A percentile compares a stretch with the other conserved stretches of the same genome.
Conservation (phyloP, 108 stramenopile genomes). For the Bacterosira constricta region DNA sequence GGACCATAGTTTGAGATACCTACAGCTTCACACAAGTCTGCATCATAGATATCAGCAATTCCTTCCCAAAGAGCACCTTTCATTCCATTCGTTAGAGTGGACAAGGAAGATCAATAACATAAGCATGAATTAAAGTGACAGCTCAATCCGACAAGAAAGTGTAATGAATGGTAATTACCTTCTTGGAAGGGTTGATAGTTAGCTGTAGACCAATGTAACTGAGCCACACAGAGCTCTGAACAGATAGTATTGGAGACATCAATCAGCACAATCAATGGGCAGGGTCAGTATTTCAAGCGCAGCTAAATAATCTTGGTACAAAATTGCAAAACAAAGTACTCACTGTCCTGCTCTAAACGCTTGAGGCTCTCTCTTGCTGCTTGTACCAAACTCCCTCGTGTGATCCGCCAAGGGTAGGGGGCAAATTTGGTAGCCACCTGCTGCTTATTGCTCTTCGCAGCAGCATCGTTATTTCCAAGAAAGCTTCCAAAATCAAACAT, state of each 20-base stretch:
- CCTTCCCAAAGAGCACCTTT: conserved; percentile 80
- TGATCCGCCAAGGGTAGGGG: conserved; percentile 88
- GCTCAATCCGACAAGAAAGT: not conserved
- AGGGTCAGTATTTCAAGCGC: not conserved
- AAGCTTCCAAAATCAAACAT: conserved; percentile 34
- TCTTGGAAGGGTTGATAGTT: conserved; percentile 87
- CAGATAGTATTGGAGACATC: not conserved
- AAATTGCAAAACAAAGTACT: not conserved
- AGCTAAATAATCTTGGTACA: not conserved
- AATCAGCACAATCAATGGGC: no score
- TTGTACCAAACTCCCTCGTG: conserved; percentile 61
- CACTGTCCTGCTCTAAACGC: conserved; percentile 69
- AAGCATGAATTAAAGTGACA: not conserved
- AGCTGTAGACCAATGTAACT: conserved; percentile 84
- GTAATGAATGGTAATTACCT: conserved; percentile 5
- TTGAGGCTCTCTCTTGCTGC: conserved; percentile 68
- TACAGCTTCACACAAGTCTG: conserved; percentile 76
- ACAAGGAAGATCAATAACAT: not conserved
- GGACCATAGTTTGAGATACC: conserved; percentile 87
- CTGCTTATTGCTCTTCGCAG: conserved; percentile 43
- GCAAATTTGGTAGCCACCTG: conserved; percentile 88
- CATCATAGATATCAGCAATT: conserved; percentile 79
- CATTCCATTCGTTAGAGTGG: not conserved
- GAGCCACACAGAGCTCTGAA: conserved; percentile 68
- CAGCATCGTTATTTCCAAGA: conserved; percentile 21